phyloP scores from a whole-genome alignment of 768 basidiomycete genomes.

The Amanita pseudoporphyria region DNA sequence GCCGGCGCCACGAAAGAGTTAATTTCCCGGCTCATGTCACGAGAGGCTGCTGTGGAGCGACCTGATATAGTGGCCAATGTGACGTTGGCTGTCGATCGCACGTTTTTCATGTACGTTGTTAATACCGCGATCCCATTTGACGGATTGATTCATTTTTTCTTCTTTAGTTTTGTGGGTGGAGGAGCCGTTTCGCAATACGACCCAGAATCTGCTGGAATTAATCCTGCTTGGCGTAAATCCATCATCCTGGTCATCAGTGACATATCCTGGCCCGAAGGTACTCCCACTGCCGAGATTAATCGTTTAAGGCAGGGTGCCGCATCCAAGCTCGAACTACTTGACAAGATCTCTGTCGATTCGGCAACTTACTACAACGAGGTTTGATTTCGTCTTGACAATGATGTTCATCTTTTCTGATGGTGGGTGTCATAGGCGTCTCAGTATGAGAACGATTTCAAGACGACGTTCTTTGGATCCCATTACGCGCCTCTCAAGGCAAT shows the following conservation, averaged over 20 bases:
- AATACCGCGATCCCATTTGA: too few species aligned
- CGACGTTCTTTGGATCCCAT: too few species aligned
- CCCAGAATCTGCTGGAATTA: background rate
- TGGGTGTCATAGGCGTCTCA: constrained; percentile 26
- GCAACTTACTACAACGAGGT: constrained; percentile 3
- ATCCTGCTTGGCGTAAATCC: background rate
- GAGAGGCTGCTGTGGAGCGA: background rate
- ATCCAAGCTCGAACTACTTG: background rate
- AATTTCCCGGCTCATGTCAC: background rate
- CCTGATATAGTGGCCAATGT: background rate
- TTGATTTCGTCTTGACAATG: background rate
- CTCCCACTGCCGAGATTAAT: background rate
- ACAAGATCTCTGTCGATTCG: background rate
- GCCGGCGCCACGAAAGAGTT: background rate
- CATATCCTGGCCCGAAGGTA: background rate
- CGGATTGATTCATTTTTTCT: background rate
- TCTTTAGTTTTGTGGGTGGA: constrained; percentile 27
- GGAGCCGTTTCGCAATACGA: constrained; percentile 13
- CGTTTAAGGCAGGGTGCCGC: background rate
- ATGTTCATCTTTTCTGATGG: background rate
- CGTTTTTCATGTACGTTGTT: background rate
- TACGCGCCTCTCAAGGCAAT: too few species aligned
- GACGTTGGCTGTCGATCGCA: background rate
- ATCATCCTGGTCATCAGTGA: background rate
- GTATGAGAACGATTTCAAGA: too few species aligned